Evolutionary conservation across 2,329 filamentous ascomycete species (phyloP), one percentile per base, ranked within the genome.

Genomic region (Monilinia laxa): DNA sequence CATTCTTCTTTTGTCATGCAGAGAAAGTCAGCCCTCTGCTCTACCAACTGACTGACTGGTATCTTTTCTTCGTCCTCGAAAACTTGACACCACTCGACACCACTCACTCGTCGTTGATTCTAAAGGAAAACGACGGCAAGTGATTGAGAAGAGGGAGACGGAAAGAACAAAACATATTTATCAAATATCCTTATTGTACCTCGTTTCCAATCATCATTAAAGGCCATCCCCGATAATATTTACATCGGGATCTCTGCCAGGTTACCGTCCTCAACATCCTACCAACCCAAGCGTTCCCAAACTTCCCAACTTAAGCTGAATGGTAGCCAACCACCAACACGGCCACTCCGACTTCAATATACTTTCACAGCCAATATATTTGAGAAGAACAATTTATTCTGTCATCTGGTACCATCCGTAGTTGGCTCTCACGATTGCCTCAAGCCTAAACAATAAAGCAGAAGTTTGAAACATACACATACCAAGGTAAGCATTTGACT

Each of bases 401-500:
- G 28, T 60, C 57, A 11, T 49, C 42, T 49, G 28, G 28, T 49
- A 49, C 4, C 7, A 5, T 49, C 42, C 23, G 20, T 16, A 49
- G 20, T 49, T 23, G 47, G 31, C 42, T 42, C 10, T 25, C 11
- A 57, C 52, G 14, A 57, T 49, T 20, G 42, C 35, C 59, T 58
- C 63, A 58, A 62, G 57, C 56, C 56, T 51, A 54, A 31, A 47
- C 12, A 31, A 60, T 38, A 20, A 5, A 38, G 58, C 58, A 38
- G 45, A 38, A 60, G 7, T 25, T 60, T 51, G 58, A 51, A 38
- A 51, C 45, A 51, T 60, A 60, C 45, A 60, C 38, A 60, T 60
- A 28, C 53, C 45, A 9, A 68, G 64, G 67, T 64, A 54, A 56
- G 54, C 49, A 66, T 62, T 49, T 62, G 40, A 59, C 64, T 65